A percentile compares a stretch with the other conserved stretches of the same genome.
phyloP scores from a whole-genome alignment of 1,139 yeast species.

The Maudiozyma humilis region DNA sequence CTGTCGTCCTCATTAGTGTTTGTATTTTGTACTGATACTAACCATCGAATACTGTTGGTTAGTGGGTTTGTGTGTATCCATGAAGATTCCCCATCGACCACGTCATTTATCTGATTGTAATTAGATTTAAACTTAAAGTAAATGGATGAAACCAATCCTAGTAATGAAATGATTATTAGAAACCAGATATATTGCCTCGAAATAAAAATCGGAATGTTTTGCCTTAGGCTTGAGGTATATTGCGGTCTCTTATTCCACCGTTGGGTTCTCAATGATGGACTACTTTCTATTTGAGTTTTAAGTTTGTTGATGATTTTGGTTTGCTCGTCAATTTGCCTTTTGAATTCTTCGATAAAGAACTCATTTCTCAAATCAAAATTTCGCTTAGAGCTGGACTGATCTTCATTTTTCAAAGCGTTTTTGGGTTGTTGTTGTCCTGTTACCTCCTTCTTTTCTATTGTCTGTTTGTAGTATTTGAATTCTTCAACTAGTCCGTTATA shows the following conservation, averaged over 20 bases:
- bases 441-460: conserved; percentile 13
- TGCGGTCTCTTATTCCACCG: background rate
- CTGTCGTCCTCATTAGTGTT: background rate
- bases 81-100: background rate
- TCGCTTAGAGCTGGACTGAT: conserved; percentile 5
- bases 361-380: conserved; percentile 20
- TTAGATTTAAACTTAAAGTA: background rate
- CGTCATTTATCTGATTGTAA: background rate
- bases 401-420: conserved; percentile 7
- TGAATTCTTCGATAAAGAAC: conserved; percentile 25
- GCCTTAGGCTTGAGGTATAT: background rate
- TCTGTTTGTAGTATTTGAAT: conserved; percentile 23
- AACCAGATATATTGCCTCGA: conserved; percentile 1
- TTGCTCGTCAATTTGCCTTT: conserved; percentile 26
- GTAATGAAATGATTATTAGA: conserved; percentile 1
- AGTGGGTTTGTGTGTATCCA: conserved; percentile 10
- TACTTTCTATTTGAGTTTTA: conserved; percentile 10
- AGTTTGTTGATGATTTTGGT: conserved; percentile 19
- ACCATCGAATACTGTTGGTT: conserved; percentile 8
- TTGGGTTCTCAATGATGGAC: background rate
- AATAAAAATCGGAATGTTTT: background rate
- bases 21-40: background rate
- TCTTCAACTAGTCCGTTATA: conserved; percentile 24
- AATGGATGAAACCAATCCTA: conserved; percentile 1
- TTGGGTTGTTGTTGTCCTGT: background rate